Percentiles rank a stretch among this genome's conserved stretches.
Conservation (phyloP, 768 basidiomycete species). For the Guyanaporus albipodus region DNA sequence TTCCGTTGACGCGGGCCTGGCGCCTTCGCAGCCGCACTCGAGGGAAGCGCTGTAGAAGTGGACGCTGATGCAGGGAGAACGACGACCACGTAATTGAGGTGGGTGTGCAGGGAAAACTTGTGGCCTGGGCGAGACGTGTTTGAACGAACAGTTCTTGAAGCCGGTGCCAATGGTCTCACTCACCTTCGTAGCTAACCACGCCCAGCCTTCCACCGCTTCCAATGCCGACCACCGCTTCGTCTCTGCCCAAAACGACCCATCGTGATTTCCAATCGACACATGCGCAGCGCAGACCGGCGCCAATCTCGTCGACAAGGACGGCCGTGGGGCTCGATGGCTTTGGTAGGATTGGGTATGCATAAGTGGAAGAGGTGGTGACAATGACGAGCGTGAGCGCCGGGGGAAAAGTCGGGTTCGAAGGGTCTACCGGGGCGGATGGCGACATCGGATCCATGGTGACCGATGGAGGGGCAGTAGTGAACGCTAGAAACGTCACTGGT, state of each 20-base stretch:
- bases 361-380: constrained; percentile 80
- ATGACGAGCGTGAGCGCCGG: constrained; percentile 68
- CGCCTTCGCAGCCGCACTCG: constrained; percentile 55
- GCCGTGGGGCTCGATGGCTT: constrained; percentile 64
- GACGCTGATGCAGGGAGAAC: constrained; percentile 82
- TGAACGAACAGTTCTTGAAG: too few species aligned
- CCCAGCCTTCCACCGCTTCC: constrained; percentile 76
- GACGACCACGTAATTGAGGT: constrained; percentile 83
- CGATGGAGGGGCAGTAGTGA: constrained; percentile 43
- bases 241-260: constrained; percentile 80
- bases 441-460: constrained; percentile 22
- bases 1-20: constrained; percentile 22
- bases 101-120: constrained; percentile 74
- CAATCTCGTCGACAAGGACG: constrained; percentile 78
- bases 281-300: constrained; percentile 80
- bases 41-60: constrained; percentile 44
- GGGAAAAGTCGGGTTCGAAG: constrained; percentile 26
- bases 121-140: constrained; percentile 13
- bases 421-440: constrained; percentile 13
- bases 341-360: constrained; percentile 72
- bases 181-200: constrained; percentile 92
- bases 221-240: constrained; percentile 90
- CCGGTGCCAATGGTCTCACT: too few species aligned
- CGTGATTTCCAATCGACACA: constrained; percentile 69
- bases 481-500: constrained; percentile 90